These are phyloP conservation scores for Pseudopyricularia cyperi DNA, from an alignment of 2,329 filamentous ascomycete species.

Conservation along the genomic window DNA sequence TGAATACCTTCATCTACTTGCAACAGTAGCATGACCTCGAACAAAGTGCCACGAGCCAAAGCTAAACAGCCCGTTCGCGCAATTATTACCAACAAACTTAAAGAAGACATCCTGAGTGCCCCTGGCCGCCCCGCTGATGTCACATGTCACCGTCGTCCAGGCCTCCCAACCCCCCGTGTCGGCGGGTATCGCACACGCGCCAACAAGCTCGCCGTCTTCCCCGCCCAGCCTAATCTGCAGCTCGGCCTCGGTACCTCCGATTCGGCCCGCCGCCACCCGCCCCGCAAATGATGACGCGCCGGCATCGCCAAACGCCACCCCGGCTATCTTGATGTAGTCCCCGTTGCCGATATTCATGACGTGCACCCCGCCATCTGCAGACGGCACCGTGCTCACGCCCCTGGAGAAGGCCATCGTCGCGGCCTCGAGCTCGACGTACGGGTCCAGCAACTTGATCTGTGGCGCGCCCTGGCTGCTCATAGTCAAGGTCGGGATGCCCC, in stretches of 20 bases:
- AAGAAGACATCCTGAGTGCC: slow-evolving; percentile 1
- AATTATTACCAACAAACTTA: background rate
- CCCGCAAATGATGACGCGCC: slow-evolving; percentile 11
- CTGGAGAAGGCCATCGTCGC: slow-evolving; percentile 16
- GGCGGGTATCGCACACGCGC: slow-evolving; percentile 12
- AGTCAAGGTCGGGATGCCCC: slow-evolving; percentile 13
- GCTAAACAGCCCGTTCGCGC: background rate
- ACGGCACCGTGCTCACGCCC: background rate
- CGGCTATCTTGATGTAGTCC: slow-evolving; percentile 19
- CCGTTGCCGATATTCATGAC: slow-evolving; percentile 14
- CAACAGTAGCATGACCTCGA: too few relatives aligned
- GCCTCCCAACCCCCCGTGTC: slow-evolving; percentile 14
- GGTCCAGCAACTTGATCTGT: slow-evolving; percentile 12
- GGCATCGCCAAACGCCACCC: slow-evolving; percentile 14
- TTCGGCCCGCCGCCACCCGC: slow-evolving; percentile 12
- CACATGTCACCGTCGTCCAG: slow-evolving; percentile 1
- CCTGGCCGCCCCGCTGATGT: background rate
- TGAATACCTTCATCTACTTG: too few relatives aligned
- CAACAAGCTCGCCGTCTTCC: slow-evolving; percentile 11
- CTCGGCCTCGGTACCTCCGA: slow-evolving; percentile 13
- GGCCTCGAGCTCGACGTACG: slow-evolving; percentile 14
- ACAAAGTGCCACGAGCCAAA: slow-evolving; percentile 1
- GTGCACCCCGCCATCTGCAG: slow-evolving; percentile 12
- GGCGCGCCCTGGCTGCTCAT: slow-evolving; percentile 15
- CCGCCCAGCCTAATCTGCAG: slow-evolving; percentile 12